Evolutionary conservation across 345 rosid species (phyloP), one percentile per base, ranked within the genome.

Genomic region (Sonneratia caseolaris): DNA sequence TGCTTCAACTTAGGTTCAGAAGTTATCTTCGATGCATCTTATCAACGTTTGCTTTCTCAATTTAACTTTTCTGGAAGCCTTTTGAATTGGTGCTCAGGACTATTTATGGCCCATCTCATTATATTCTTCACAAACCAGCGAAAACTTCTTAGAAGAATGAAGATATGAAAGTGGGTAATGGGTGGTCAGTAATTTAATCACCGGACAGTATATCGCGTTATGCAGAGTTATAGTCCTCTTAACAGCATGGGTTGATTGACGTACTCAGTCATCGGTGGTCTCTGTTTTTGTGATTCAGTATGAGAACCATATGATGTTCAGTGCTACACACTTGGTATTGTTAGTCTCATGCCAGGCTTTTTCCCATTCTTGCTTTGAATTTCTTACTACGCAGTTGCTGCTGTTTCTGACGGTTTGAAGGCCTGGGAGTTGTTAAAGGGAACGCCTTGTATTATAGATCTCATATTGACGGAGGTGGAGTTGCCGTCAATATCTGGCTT

Each of bases 351-450:
- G 3, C 36, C 2, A 1, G 65, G 70, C 14, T 19, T 36, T 27
- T n/a, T 68, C 11, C 21, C 56, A 8, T 18, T 13, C 19, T 49
- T 49, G 18, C 27, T 47, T 21, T 68, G 70, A 13, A 14, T 68
- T 76, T 66, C 47, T 51, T 57, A 1, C 42, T n/a, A 66, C 68
- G 76, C 88, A 95, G 99, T 95, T 82, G 84, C 77, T n/a, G 84
- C 93, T 43, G 92, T 88, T 59, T 62, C 96, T 56, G 96, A 95
- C 84, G 99, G 99, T 55, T 83, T 95, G 64, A 85, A 86, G 79
- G 99, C 97, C 27, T 95, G 99, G 99, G 93, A 91, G 86, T 80
- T 86, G 75, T 79, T 90, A 24, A 88, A 83, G 78, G 93, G 84
- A 68, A 82, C 80, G 37, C 89, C 93, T 0, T 81, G 79, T 67